These are phyloP conservation scores for Narthecium ossifragum DNA, from an alignment of 106 monocot genomes.

Conservation along the genomic window DNA sequence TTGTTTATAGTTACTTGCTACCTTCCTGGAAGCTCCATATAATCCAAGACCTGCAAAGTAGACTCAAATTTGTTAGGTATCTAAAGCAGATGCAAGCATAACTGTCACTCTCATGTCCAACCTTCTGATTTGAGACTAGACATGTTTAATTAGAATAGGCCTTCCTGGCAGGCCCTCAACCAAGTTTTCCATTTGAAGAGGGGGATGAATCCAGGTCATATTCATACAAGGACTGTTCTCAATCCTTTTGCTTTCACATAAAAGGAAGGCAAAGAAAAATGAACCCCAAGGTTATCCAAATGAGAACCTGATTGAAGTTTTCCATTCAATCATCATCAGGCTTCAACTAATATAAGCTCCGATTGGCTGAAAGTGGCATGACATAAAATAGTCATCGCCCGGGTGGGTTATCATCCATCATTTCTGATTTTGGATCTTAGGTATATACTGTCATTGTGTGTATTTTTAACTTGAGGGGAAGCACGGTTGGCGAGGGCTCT, in stretches of 20 bases:
- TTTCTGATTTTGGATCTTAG: too few species aligned
- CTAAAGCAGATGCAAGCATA: neutral
- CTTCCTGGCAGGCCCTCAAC: neutral
- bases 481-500: too few species aligned
- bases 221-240: neutral
- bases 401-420: too few species aligned
- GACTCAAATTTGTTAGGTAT: constrained; percentile 9
- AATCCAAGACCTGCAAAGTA: neutral
- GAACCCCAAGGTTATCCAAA: too few species aligned
- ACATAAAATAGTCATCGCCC: too few species aligned
- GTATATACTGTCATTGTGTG: too few species aligned
- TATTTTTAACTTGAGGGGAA: too few species aligned
- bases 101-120: constrained; percentile 4
- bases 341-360: too few species aligned
- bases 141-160: constrained; percentile 3
- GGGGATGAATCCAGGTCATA: neutral
- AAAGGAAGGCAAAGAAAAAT: too few species aligned
- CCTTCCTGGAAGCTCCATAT: neutral
- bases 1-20: neutral
- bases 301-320: too few species aligned
- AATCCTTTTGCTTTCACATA: neutral
- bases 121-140: constrained; percentile 8
- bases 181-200: neutral
- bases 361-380: too few species aligned
- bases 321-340: too few species aligned